phyloP scores from a whole-genome alignment of 805 yeast genomes.

The Suhomyces vadensis region DNA sequence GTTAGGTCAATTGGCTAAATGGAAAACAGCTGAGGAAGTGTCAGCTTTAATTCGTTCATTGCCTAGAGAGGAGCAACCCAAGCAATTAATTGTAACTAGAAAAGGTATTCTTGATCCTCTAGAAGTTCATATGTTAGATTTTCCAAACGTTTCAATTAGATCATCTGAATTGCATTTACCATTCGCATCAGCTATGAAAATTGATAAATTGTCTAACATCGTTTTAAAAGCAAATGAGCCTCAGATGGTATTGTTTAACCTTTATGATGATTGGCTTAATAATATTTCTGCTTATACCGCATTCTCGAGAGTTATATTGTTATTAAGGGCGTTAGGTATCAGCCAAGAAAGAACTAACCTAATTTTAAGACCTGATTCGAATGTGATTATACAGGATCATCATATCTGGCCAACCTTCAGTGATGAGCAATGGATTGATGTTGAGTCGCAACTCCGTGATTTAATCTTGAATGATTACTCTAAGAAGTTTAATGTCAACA shows the following conservation, averaged over 20 bases:
- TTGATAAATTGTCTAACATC: conserved; percentile 75
- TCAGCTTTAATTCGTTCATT: conserved; percentile 86
- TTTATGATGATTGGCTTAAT: conserved; percentile 93
- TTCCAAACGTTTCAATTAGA: conserved; percentile 86
- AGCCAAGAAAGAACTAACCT: conserved; percentile 74
- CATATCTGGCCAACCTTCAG: conserved; percentile 92
- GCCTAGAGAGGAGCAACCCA: conserved; percentile 93
- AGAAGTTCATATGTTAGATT: conserved; percentile 95
- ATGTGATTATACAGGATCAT: conserved; percentile 67
- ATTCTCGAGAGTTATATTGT: conserved; percentile 78
- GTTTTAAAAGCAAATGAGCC: conserved; percentile 89
- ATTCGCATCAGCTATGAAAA: conserved; percentile 79
- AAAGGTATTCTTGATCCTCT: conserved; percentile 92
- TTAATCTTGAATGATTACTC: conserved; percentile 84
- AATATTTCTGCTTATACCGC: conserved; percentile 88
- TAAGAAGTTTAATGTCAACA: conserved; percentile 79
- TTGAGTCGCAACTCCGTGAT: conserved; percentile 86
- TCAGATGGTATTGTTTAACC: conserved; percentile 84
- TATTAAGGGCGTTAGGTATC: conserved; percentile 80
- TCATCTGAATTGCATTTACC: conserved; percentile 90
- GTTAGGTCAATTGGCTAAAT: conserved; percentile 87
- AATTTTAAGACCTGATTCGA: conserved; percentile 73
- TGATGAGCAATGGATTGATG: conserved; percentile 89
- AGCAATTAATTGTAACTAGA: conserved; percentile 85
- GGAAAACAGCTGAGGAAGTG: conserved; percentile 98